phyloP scores from a whole-genome alignment of 2,329 filamentous ascomycete species.

The Fonsecaea nubica region DNA sequence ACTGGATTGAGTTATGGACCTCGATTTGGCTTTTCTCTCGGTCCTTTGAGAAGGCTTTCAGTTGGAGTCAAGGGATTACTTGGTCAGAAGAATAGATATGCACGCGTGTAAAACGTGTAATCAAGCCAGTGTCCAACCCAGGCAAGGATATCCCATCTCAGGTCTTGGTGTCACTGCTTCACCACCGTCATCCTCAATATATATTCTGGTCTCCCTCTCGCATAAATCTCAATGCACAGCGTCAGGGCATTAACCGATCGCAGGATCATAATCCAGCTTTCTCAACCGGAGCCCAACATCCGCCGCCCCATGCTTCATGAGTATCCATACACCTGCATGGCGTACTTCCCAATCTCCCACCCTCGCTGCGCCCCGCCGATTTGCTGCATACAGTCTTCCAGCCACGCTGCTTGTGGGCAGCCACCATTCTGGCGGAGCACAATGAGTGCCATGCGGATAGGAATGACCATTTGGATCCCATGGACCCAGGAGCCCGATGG shows the following conservation, averaged over 20 bases:
- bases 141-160: no score
- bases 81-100: no score
- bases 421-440: conserved; percentile 15
- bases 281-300: neutral
- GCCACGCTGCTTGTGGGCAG: conserved; percentile 7
- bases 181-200: no score
- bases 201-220: no score
- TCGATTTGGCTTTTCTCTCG: no score
- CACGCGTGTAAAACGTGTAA: no score
- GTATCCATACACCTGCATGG: conserved; percentile 13
- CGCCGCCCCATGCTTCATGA: neutral
- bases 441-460: conserved; percentile 19
- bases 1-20: no score
- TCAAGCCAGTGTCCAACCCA: no score
- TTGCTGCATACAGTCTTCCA: conserved; percentile 12
- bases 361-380: conserved; percentile 2
- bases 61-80: no score
- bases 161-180: no score
- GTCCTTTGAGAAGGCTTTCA: no score
- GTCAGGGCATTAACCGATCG: neutral
- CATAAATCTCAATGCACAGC: no score
- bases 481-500: conserved; percentile 1
- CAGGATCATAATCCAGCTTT: neutral
- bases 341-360: conserved; percentile 18
- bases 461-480: conserved; percentile 7